Percentiles rank a stretch among this genome's conserved stretches.
Conservation (phyloP, 805 yeast genomes). For the Cyberlindnera japonica region DNA sequence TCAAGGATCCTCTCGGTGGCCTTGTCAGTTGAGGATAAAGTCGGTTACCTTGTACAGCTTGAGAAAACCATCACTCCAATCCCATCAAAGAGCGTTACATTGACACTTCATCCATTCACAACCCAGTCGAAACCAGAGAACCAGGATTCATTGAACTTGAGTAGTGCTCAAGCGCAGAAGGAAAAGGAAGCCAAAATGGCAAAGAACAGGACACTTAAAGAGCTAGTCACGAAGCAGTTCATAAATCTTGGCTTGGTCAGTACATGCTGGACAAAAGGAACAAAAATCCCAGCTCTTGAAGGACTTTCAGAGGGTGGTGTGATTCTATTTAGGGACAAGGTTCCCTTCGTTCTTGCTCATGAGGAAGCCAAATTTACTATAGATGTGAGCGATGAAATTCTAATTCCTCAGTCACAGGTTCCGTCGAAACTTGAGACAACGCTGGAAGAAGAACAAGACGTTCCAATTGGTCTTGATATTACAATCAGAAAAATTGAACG, state of each 20-base stretch:
- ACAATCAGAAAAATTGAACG: constrained; percentile 38
- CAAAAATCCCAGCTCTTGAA: constrained; percentile 50
- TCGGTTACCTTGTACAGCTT: constrained; percentile 54
- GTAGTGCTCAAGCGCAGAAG: constrained; percentile 17
- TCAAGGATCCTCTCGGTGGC: constrained; percentile 54
- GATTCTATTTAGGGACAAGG: constrained; percentile 41
- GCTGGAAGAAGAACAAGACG: neutral
- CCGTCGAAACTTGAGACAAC: constrained; percentile 12
- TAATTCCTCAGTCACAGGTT: constrained; percentile 18
- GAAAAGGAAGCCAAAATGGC: constrained; percentile 23
- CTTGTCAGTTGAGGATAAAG: constrained; percentile 44
- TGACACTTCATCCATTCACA: constrained; percentile 53
- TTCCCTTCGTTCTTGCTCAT: constrained; percentile 40
- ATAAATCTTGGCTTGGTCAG: constrained; percentile 17
- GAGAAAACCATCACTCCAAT: constrained; percentile 38
- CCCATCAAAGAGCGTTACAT: constrained; percentile 33
- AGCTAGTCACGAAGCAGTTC: constrained; percentile 19
- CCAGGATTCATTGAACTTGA: constrained; percentile 24
- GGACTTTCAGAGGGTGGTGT: constrained; percentile 58
- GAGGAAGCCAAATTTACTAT: constrained; percentile 36
- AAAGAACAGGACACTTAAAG: constrained; percentile 22
- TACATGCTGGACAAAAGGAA: constrained; percentile 45
- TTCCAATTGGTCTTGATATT: constrained; percentile 56
- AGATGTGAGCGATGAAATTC: constrained; percentile 48
- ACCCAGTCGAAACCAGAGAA: constrained; percentile 35